phyloP scores from a whole-genome alignment of 208 protist species.

The Naegleria fowleri region DNA sequence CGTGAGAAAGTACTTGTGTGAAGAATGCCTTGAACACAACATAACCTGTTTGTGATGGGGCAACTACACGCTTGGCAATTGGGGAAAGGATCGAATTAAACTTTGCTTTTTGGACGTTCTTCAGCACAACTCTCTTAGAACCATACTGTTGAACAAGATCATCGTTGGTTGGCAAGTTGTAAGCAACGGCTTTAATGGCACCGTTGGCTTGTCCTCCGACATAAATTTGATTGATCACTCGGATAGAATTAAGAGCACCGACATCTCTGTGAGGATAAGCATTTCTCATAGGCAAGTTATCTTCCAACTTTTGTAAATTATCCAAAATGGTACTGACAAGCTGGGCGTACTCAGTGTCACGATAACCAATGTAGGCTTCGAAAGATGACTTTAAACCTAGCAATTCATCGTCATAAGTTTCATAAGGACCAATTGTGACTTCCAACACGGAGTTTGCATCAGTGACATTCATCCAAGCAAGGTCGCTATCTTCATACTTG shows the following conservation, averaged over 20 bases:
- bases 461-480: conserved; percentile 5
- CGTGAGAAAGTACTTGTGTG: conserved; percentile 9
- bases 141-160: background rate
- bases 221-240: conserved; percentile 14
- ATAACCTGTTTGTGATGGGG: background rate
- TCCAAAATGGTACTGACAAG: background rate
- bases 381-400: conserved; percentile 7
- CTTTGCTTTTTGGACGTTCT: conserved; percentile 24
- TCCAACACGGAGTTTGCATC: background rate
- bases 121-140: background rate
- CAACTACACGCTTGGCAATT: background rate
- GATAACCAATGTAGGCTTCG: background rate
- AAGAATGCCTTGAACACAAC: conserved; percentile 24
- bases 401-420: conserved; percentile 27
- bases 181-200: background rate
- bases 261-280: background rate
- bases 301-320: background rate
- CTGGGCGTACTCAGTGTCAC: background rate
- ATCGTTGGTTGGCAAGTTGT: conserved; percentile 4
- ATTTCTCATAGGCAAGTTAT: background rate
- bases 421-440: conserved; percentile 28
- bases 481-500: background rate
- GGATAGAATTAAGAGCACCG: background rate
- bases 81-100: background rate
- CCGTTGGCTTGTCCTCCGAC: background rate